Conservation (phyloP, 2,329 filamentous ascomycete genomes). For the Aspergillus floridensis region DNA sequence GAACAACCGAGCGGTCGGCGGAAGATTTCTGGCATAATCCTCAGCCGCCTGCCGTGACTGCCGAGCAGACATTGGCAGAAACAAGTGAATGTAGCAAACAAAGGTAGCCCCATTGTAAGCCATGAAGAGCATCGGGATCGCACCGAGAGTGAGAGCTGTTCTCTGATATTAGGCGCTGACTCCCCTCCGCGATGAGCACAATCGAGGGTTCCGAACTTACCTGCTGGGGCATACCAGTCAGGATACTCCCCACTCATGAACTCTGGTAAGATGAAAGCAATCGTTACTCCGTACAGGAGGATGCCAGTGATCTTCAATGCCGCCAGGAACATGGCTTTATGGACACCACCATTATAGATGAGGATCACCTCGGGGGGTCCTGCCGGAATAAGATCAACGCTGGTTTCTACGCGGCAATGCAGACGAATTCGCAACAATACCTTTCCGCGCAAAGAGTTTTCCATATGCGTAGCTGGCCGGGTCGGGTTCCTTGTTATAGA, state of each 20-base stretch:
- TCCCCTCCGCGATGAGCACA: background rate
- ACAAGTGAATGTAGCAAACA: slow-evolving; percentile 69
- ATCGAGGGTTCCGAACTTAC: slow-evolving; percentile 28
- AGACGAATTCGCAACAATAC: slow-evolving; percentile 16
- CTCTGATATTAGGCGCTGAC: slow-evolving; percentile 2
- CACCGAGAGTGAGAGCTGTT: slow-evolving; percentile 58
- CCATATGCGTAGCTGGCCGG: slow-evolving; percentile 18
- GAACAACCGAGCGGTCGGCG: slow-evolving; percentile 43
- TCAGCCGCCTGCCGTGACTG: slow-evolving; percentile 52
- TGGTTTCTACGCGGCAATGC: background rate
- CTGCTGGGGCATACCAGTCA: slow-evolving; percentile 40
- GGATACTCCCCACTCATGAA: slow-evolving; percentile 49
- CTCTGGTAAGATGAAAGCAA: slow-evolving; percentile 60
- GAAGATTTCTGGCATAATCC: slow-evolving; percentile 45
- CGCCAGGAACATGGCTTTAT: slow-evolving; percentile 65
- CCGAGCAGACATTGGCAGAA: slow-evolving; percentile 64
- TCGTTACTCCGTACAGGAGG: slow-evolving; percentile 66
- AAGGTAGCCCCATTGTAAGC: slow-evolving; percentile 66
- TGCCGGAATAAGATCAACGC: slow-evolving; percentile 17
- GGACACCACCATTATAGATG: slow-evolving; percentile 72
- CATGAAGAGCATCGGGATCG: slow-evolving; percentile 64
- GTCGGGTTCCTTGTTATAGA: slow-evolving; percentile 14
- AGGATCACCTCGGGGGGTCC: slow-evolving; percentile 52
- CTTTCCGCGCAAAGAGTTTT: slow-evolving; percentile 29
- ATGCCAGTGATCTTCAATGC: slow-evolving; percentile 70